These are phyloP conservation scores for Houttuynia cordata DNA, from an alignment of 164 flowering plant species.

Conservation along the genomic window DNA sequence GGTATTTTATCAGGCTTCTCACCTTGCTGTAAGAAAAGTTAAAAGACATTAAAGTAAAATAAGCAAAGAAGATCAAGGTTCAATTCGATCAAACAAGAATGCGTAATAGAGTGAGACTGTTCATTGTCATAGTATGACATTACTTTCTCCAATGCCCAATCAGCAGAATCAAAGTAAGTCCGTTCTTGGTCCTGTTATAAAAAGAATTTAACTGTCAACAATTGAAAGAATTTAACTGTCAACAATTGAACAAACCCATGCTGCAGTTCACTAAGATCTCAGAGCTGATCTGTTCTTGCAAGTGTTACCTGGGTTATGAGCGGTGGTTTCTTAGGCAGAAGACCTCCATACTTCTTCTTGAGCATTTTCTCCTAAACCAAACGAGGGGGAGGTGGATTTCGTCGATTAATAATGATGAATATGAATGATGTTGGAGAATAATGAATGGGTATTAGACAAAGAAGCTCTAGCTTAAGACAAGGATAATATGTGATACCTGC, in stretches of 20 bases:
- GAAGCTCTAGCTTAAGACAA: background rate
- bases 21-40: constrained; percentile 57
- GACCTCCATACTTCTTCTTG: constrained; percentile 83
- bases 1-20: constrained; percentile 42
- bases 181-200: constrained; percentile 45
- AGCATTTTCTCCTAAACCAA: constrained; percentile 47
- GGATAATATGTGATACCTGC: constrained; percentile 20
- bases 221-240: too few relatives aligned
- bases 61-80: background rate
- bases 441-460: background rate
- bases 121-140: background rate
- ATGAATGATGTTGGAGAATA: background rate
- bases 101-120: background rate
- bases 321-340: constrained; percentile 66
- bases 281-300: background rate
- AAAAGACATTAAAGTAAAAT: background rate
- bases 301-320: constrained; percentile 52
- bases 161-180: constrained; percentile 67
- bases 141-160: constrained; percentile 73
- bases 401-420: background rate
- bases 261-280: background rate
- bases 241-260: too few relatives aligned
- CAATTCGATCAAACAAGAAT: background rate
- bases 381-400: background rate
- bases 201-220: too few relatives aligned